phyloP scores from a whole-genome alignment of 2,329 filamentous ascomycete genomes.

The Onygenales sp. region DNA sequence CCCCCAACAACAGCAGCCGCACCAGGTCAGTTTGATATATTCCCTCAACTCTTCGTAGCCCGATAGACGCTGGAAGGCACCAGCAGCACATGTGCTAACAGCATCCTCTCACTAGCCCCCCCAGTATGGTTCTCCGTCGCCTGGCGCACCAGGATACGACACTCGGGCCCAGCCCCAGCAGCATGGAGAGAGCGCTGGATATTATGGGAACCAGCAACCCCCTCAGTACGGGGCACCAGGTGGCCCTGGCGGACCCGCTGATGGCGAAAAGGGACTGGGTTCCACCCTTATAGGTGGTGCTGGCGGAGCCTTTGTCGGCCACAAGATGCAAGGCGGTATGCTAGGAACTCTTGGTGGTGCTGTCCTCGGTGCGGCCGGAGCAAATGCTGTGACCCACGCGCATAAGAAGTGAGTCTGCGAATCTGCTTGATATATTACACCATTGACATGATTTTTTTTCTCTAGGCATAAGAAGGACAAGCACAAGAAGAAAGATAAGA shows the following conservation, averaged over 20 bases:
- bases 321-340: constrained; percentile 25
- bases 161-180: constrained; percentile 20
- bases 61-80: background rate
- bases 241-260: constrained; percentile 11
- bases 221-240: constrained; percentile 10
- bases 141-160: constrained; percentile 15
- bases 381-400: constrained; percentile 18
- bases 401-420: constrained; percentile 18
- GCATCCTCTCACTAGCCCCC: constrained; percentile 5
- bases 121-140: constrained; percentile 1
- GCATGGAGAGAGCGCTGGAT: constrained; percentile 22
- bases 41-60: background rate
- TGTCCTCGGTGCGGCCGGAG: constrained; percentile 23
- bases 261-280: constrained; percentile 27
- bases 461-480: constrained; percentile 17
- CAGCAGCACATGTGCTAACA: background rate
- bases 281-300: constrained; percentile 29
- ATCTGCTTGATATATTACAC: constrained; percentile 5
- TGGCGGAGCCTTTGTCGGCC: constrained; percentile 26
- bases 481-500: constrained; percentile 15
- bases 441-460: background rate
- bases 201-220: constrained; percentile 17
- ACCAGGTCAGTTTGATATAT: constrained; percentile 16
- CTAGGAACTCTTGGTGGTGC: constrained; percentile 25
- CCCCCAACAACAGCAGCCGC: constrained; percentile 8